phyloP scores from a whole-genome alignment of 352 stramenopile species.

The Nothophytophthora sp. region DNA sequence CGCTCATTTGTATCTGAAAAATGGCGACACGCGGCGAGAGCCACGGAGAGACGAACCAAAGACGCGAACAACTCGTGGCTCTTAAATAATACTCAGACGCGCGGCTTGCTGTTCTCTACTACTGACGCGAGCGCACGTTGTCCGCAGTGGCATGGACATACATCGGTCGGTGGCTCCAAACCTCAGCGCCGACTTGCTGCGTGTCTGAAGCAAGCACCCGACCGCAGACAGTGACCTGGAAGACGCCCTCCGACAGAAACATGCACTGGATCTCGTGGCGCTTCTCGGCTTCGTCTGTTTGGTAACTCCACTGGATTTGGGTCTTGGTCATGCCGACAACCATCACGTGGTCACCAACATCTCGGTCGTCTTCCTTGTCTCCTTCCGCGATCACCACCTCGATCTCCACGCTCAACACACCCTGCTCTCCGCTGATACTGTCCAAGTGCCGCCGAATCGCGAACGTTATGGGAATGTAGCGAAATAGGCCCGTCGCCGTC shows the following conservation, averaged over 20 bases:
- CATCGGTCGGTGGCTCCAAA: conserved; percentile 55
- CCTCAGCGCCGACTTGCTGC: conserved; percentile 13
- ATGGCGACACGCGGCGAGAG: too few species aligned
- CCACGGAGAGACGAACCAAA: too few species aligned
- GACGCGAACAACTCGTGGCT: neutral
- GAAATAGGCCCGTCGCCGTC: conserved; percentile 18
- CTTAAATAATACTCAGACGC: conserved; percentile 27
- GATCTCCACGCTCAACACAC: conserved; percentile 16
- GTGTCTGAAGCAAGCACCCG: conserved; percentile 15
- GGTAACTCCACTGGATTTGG: conserved; percentile 21
- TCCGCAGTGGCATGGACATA: conserved; percentile 33
- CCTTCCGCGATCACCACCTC: conserved; percentile 42
- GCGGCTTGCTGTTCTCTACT: neutral
- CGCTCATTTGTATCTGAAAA: too few species aligned
- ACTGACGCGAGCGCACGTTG: neutral
- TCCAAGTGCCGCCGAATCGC: conserved; percentile 9
- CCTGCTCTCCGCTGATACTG: neutral
- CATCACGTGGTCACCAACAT: conserved; percentile 30
- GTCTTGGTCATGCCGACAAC: conserved; percentile 39
- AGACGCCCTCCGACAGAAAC: conserved; percentile 67
- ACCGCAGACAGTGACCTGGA: conserved; percentile 41
- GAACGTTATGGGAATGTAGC: conserved; percentile 28
- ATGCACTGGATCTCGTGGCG: conserved; percentile 48
- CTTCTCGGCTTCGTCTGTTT: conserved; percentile 10
- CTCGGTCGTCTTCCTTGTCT: conserved; percentile 8